Base-by-base conservation (phyloP, 2,329 filamentous ascomycete genomes). In the Corniculantispora saksenae region DNA sequence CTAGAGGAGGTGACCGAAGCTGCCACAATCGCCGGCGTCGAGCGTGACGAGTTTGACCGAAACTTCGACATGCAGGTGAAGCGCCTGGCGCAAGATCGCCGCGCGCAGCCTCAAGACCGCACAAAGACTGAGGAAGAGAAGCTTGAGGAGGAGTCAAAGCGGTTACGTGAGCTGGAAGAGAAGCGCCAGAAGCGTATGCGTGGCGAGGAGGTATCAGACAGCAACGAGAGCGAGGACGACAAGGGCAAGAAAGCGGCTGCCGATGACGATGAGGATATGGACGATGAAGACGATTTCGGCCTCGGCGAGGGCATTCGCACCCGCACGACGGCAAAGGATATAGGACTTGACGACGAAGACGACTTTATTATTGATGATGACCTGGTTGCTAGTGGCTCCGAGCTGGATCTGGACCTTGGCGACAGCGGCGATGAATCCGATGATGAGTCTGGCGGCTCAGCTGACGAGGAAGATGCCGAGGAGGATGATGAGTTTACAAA, bases 51-150 rank as follows among this genome's bases (percentile, higher is more conserved):
- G 48, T 88, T 92, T 65, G 91, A 97, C 70, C 93, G 91, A 73
- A 89, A 97, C 66, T 99, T 98, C 74, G 95, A 99, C 74, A 81
- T 91, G 63, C 85, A 92, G 62, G 83, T 98, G 45, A 91, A 90
- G 72, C 89, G 95, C 75, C 83, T 98, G 75, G 89, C 92, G 15
- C 89, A 90, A 72, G 95, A 99, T 73, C 90, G 90, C 72, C 88
- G 93, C 74, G 93, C 95, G 1, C 87, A 91, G 70, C 95, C 95
- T 8, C 90, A 92, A 2, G 90, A 95, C 69, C 89, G 93, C 67
- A 96, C 92, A 2, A 97, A 97, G 83, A 97, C 94, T 0, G 92
- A 92, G 51, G 94, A 97, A 71, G 93, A 97, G 76, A 89, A 87
- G 75, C 87, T 87, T 2, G 88, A 88, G 69, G 91, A 94, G 71